Evolutionary conservation across 495 filamentous ascomycete genomes (phyloP).

Genomic region (Penicillium paxilli): DNA sequence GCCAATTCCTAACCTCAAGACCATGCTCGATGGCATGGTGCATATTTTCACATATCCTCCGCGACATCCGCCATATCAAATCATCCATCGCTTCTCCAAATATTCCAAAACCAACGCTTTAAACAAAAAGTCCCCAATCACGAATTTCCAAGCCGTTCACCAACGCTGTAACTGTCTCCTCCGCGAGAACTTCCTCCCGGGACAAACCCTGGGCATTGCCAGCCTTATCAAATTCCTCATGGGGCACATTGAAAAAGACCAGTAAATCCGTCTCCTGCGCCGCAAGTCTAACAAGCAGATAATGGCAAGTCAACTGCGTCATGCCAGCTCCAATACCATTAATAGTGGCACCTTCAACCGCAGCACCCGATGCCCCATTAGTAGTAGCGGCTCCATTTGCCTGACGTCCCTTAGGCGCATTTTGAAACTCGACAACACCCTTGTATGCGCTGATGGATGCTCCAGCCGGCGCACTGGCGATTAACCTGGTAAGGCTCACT

Average conservation of each 20-base stretch:
- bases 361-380: not conserved
- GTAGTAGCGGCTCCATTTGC: slow-evolving; percentile 6
- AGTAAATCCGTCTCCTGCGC: slow-evolving; percentile 80
- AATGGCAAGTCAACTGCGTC: slow-evolving; percentile 33
- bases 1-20: no score
- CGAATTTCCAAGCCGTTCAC: slow-evolving; percentile 71
- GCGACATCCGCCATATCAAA: not conserved
- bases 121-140: slow-evolving; percentile 80
- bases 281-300: slow-evolving; percentile 67
- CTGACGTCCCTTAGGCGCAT: slow-evolving; percentile 16
- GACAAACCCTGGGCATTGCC: slow-evolving; percentile 39
- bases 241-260: slow-evolving; percentile 86
- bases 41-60: no score
- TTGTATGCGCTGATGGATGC: slow-evolving; percentile 24
- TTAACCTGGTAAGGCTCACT: slow-evolving; percentile 34
- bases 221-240: slow-evolving; percentile 61
- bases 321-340: slow-evolving; percentile 18
- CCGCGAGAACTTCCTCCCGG: slow-evolving; percentile 62
- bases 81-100: not conserved
- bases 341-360: slow-evolving; percentile 10
- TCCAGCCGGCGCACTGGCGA: slow-evolving; percentile 10
- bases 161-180: slow-evolving; percentile 62
- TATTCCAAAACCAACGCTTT: slow-evolving; percentile 3
- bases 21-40: no score
- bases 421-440: slow-evolving; percentile 32